Percentiles rank a stretch among this genome's conserved stretches.
phyloP scores from a whole-genome alignment of 371 early-diverging fungal genomes.

The Smittium culicis region DNA sequence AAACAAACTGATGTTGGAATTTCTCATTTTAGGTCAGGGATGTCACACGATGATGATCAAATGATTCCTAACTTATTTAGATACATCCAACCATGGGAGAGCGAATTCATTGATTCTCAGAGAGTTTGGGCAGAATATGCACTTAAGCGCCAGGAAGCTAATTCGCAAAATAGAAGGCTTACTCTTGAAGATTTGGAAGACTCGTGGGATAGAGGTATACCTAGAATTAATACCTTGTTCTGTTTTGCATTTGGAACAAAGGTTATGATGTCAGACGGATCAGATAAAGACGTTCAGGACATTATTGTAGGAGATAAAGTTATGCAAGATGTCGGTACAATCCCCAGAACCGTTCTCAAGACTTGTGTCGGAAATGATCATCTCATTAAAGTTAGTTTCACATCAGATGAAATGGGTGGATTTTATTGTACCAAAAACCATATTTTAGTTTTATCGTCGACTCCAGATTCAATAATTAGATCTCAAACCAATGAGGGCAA shows the following conservation, averaged over 20 bases:
- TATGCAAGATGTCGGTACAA: slow-evolving; percentile 16
- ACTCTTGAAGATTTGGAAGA: slow-evolving; percentile 96
- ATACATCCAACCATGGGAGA: slow-evolving; percentile 97
- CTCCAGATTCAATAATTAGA: not conserved
- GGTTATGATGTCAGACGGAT: slow-evolving; percentile 27
- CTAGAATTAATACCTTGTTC: slow-evolving; percentile 95
- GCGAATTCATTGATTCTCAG: slow-evolving; percentile 95
- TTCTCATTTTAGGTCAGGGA: slow-evolving; percentile 96
- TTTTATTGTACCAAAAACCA: slow-evolving; percentile 13
- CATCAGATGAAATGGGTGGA: not conserved
- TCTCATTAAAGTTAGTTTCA: not conserved
- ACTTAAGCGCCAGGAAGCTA: slow-evolving; percentile 90
- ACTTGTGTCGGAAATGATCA: not conserved
- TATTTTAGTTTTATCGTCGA: slow-evolving; percentile 12
- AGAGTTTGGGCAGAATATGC: slow-evolving; percentile 99
- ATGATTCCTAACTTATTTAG: slow-evolving; percentile 94
- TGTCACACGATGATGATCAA: slow-evolving; percentile 94
- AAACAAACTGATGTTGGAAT: slow-evolving; percentile 94
- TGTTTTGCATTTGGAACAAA: slow-evolving; percentile 37
- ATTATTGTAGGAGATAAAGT: slow-evolving; percentile 20
- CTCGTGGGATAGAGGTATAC: slow-evolving; percentile 97
- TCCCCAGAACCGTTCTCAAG: slow-evolving; percentile 4
- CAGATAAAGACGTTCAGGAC: slow-evolving; percentile 16
- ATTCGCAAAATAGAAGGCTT: slow-evolving; percentile 83
- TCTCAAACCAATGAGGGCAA: not conserved